phyloP scores from a whole-genome alignment of 306 rosid genomes.

The Oxytropis ochrocephala region DNA sequence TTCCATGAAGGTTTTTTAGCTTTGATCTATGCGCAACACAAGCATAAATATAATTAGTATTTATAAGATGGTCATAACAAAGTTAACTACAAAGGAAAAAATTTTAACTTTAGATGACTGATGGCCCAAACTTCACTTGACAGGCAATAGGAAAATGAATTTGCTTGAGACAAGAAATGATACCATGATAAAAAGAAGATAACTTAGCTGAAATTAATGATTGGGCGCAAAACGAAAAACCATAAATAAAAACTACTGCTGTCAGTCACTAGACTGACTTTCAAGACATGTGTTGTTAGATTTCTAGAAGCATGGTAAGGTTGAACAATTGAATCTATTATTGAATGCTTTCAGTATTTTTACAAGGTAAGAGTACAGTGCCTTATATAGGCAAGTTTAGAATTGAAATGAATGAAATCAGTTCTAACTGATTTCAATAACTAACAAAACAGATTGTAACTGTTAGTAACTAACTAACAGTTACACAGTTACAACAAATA shows the following conservation, averaged over 20 bases:
- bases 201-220: not conserved
- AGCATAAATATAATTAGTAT: constrained; percentile 7
- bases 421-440: no score
- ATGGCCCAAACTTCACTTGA: not conserved
- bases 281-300: not conserved
- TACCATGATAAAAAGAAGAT: not conserved
- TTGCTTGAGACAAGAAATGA: not conserved
- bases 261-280: not conserved
- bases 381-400: no score
- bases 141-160: not conserved
- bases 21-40: constrained; percentile 40
- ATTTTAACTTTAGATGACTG: not conserved
- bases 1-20: constrained; percentile 79
- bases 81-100: not conserved
- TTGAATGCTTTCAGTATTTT: no score
- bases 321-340: no score
- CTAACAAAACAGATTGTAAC: no score
- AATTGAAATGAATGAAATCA: no score
- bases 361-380: no score
- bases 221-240: not conserved
- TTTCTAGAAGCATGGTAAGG: no score
- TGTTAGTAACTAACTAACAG: no score
- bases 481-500: no score
- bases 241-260: not conserved
- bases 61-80: not conserved